Evolutionary conservation across 495 filamentous ascomycete genomes (phyloP).

Genomic region (Neohortaea acidophila): DNA sequence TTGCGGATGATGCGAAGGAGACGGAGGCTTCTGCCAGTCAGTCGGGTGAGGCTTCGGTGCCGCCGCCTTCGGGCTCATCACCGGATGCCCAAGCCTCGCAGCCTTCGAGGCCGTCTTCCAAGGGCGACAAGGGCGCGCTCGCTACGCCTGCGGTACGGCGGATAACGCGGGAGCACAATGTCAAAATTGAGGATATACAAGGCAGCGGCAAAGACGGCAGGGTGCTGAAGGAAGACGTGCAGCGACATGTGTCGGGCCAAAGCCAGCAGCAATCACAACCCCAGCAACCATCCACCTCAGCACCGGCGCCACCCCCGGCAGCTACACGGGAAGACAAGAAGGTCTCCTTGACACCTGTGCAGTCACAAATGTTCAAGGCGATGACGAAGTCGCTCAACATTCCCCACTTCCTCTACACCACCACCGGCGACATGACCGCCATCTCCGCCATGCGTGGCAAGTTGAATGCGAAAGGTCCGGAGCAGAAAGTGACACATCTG

Average conservation of each 20-base stretch:
- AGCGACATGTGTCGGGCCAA: slow-evolving; percentile 41
- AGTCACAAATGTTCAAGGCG: slow-evolving; percentile 91
- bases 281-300: background rate
- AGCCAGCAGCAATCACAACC: slow-evolving; percentile 23
- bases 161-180: slow-evolving; percentile 56
- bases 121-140: slow-evolving; percentile 45
- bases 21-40: background rate
- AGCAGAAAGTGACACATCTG: slow-evolving; percentile 61
- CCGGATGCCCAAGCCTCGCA: slow-evolving; percentile 1
- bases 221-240: slow-evolving; percentile 88
- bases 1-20: background rate
- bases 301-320: slow-evolving; percentile 11
- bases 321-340: slow-evolving; percentile 39
- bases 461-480: slow-evolving; percentile 37
- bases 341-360: slow-evolving; percentile 55
- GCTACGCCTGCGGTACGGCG: slow-evolving; percentile 91
- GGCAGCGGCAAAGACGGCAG: slow-evolving; percentile 88
- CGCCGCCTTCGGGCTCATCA: slow-evolving; percentile 2
- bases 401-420: slow-evolving; percentile 86
- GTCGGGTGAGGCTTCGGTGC: background rate
- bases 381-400: slow-evolving; percentile 87
- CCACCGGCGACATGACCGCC: slow-evolving; percentile 63
- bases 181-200: slow-evolving; percentile 59
- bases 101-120: slow-evolving; percentile 4
- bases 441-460: slow-evolving; percentile 53